Percentiles rank a stretch among this genome's conserved stretches.
Evolutionary conservation across 805 yeast genomes (phyloP).

Genomic region (Clavispora phyllophila): DNA sequence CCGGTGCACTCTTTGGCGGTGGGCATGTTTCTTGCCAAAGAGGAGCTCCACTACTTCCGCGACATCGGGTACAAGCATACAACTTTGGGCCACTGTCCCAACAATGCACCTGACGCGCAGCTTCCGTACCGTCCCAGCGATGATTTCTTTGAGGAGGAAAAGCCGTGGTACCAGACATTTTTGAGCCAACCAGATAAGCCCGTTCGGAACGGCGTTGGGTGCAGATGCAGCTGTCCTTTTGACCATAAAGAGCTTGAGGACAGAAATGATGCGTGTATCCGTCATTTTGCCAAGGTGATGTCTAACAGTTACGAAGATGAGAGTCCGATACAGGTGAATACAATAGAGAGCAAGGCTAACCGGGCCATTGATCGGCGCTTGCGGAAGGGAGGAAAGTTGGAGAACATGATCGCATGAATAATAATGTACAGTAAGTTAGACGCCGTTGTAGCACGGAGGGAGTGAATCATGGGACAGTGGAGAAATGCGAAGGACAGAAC

Average conservation of each 20-base stretch:
- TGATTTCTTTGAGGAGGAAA: slow-evolving; percentile 15
- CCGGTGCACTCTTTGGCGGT: slow-evolving; percentile 88
- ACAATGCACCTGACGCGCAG: slow-evolving; percentile 34
- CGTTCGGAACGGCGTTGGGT: slow-evolving; percentile 57
- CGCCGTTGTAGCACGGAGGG: too few species aligned
- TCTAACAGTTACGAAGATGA: slow-evolving; percentile 22
- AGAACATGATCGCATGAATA: slow-evolving; percentile 5
- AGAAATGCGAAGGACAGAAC: too few species aligned
- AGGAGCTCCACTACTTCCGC: slow-evolving; percentile 82
- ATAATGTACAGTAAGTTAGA: neutral
- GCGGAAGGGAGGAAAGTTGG: slow-evolving; percentile 19
- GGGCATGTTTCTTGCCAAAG: slow-evolving; percentile 63
- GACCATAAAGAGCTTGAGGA: slow-evolving; percentile 51
- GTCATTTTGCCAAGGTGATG: slow-evolving; percentile 43
- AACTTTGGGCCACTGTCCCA: slow-evolving; percentile 78
- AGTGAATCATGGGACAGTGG: too few species aligned
- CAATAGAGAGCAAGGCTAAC: slow-evolving; percentile 20
- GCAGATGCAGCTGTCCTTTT: slow-evolving; percentile 77
- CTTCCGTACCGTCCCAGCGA: slow-evolving; percentile 20
- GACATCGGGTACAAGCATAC: slow-evolving; percentile 90
- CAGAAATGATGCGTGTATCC: slow-evolving; percentile 43
- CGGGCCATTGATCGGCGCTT: slow-evolving; percentile 17
- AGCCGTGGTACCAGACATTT: slow-evolving; percentile 26
- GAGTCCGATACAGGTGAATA: slow-evolving; percentile 20
- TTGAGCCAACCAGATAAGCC: slow-evolving; percentile 22